Percentiles rank a stretch among this genome's conserved stretches.
phyloP scores from a whole-genome alignment of 805 yeast genomes.

The Lipomyces chichibuensis region DNA sequence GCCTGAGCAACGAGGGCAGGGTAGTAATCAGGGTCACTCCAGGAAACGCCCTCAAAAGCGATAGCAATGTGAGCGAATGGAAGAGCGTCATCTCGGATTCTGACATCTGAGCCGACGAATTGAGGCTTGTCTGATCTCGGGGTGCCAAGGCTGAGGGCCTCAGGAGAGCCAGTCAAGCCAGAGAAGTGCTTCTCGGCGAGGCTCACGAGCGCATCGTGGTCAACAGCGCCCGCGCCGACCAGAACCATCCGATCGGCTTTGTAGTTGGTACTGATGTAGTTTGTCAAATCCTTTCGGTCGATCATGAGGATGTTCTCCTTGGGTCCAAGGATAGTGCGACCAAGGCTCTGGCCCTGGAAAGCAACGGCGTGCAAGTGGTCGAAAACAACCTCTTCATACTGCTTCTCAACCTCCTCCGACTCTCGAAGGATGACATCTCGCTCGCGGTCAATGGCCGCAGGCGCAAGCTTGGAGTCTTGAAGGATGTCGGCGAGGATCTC shows the following conservation, averaged over 20 bases:
- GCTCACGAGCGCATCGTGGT: constrained; percentile 79
- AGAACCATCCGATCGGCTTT: constrained; percentile 97
- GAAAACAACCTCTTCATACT: constrained; percentile 97
- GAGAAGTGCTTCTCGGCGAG: constrained; percentile 76
- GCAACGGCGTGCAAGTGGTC: constrained; percentile 95
- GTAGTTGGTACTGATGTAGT: constrained; percentile 83
- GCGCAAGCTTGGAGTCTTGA: constrained; percentile 81
- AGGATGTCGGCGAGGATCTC: constrained; percentile 88
- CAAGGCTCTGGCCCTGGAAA: constrained; percentile 86
- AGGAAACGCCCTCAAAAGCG: constrained; percentile 96
- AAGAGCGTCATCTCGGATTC: constrained; percentile 76
- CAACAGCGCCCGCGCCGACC: constrained; percentile 92
- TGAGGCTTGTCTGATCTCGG: constrained; percentile 72
- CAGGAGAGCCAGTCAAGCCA: constrained; percentile 50
- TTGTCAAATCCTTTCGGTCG: constrained; percentile 70
- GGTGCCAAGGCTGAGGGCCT: constrained; percentile 71
- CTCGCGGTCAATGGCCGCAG: constrained; percentile 87
- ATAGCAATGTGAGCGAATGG: constrained; percentile 91
- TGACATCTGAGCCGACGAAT: constrained; percentile 83
- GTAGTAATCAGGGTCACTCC: constrained; percentile 95
- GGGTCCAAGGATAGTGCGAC: constrained; percentile 96
- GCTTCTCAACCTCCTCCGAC: constrained; percentile 95
- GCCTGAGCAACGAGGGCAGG: constrained; percentile 96
- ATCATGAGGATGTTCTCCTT: constrained; percentile 82
- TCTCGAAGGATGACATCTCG: constrained; percentile 96